These are phyloP conservation scores for Rhodomyrtus psidioides DNA, from an alignment of 441 rosid species.

Conservation along the genomic window DNA sequence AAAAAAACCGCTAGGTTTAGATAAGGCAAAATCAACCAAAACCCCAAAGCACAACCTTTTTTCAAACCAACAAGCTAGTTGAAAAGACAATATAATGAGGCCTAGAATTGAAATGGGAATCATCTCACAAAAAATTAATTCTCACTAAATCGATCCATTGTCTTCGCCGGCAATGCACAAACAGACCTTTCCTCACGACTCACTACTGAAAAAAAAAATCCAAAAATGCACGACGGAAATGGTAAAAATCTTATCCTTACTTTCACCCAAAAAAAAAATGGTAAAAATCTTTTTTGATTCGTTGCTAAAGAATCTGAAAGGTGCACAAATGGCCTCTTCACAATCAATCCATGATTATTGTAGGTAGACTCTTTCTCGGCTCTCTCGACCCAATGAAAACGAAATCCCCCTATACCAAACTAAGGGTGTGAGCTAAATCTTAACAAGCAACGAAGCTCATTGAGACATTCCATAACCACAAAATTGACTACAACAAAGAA, in stretches of 20 bases:
- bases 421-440: neutral
- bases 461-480: neutral
- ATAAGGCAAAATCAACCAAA: neutral
- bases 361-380: neutral
- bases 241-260: neutral
- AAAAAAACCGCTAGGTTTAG: neutral
- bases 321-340: neutral
- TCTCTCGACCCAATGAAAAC: neutral
- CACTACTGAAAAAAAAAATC: neutral
- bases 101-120: neutral
- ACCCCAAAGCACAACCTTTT: neutral
- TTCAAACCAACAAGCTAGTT: neutral
- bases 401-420: neutral
- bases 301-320: neutral
- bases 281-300: neutral
- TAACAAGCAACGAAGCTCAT: neutral
- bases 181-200: neutral
- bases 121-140: neutral
- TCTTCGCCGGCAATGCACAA: neutral
- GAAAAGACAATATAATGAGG: neutral
- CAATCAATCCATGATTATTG: neutral
- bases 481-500: neutral
- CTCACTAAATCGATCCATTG: neutral
- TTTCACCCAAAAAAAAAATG: no score
- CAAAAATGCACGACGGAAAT: neutral